Percentiles rank a stretch among this genome's conserved stretches.
Conservation (phyloP, 1,284 basidiomycete species). For the Lentinus polychrous region DNA sequence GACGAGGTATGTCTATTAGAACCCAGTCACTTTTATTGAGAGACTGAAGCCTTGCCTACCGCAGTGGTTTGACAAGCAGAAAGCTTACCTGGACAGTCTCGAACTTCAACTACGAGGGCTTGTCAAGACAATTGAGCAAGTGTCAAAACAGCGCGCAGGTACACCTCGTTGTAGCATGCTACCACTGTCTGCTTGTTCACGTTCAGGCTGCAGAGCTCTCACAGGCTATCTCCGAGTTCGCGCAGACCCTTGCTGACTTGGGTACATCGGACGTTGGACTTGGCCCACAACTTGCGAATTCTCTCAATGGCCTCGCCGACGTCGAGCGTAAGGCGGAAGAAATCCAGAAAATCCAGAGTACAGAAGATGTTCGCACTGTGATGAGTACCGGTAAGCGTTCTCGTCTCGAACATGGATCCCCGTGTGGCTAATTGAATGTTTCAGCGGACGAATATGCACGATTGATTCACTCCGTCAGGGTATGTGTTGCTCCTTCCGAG, state of each 20-base stretch:
- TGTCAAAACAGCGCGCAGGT: conserved; percentile 78
- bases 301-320: conserved; percentile 63
- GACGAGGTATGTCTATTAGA: conserved; percentile 62
- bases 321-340: conserved; percentile 70
- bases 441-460: conserved; percentile 88
- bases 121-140: conserved; percentile 78
- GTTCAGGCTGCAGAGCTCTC: conserved; percentile 51
- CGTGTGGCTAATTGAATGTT: conserved; percentile 3
- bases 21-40: neutral
- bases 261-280: conserved; percentile 75
- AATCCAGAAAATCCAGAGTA: conserved; percentile 63
- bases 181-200: neutral
- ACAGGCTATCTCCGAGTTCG: conserved; percentile 63
- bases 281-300: conserved; percentile 61
- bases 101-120: conserved; percentile 85
- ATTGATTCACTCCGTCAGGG: conserved; percentile 84
- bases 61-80: conserved; percentile 91
- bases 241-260: conserved; percentile 58
- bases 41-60: conserved; percentile 4
- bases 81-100: conserved; percentile 80
- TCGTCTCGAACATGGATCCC: neutral
- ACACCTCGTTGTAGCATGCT: conserved; percentile 8
- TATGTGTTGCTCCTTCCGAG: too few species aligned
- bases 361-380: conserved; percentile 72
- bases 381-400: conserved; percentile 60